Base-by-base conservation (phyloP, 352 stramenopile species). In the Globisporangium emineosum region DNA sequence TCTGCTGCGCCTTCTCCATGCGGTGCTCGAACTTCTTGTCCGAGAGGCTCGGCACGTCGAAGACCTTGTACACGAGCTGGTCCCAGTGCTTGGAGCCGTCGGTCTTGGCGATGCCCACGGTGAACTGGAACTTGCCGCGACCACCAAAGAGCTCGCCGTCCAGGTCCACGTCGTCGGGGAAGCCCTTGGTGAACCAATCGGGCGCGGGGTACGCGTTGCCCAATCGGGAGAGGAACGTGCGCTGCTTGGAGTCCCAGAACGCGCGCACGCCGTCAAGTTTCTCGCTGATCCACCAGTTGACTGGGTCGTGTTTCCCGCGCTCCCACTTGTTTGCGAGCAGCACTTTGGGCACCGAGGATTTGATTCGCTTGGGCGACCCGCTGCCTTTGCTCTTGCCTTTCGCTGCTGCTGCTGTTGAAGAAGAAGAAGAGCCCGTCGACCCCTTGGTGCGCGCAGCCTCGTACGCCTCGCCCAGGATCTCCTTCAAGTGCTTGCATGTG, bases 191-290 rank as follows among this genome's bases (percentile, higher is more conserved):
- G 64, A 90, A 88, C 76, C 78, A 88, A 10, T 73, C 75, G 0
- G 84, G 84, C 8, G 80, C 84, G 0, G 75, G 76, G 57, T 88
- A 91, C 40, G 79, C 67, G 29, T 93, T 91, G 3, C 83, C 81
- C 12, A 86, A 62, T 2, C 84, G 78, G 5, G 78, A 89, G 2
- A 89, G 68, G 57, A 90, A 90, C 21, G 73, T 66, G 25, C 68
- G 76, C 51, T 82, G 78, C 25, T 66, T 64, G 2, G 76, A 79
- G 60, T 88, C 65, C 82, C 83, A 89, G 61, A 71, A 88, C 17
- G 80, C 81, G 17, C 84, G 81, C 30, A 93, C 76, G 19, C 84
- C 84, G 49, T 93, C 84, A 27, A 93, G 62, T 62, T 93, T 93
- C 60, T 93, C 84, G 51, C 78, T 90, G 50, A 93, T 85, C 76